Evolutionary conservation across 2,329 filamentous ascomycete genomes (phyloP).

Genomic region (Clonostachys rhizophaga): DNA sequence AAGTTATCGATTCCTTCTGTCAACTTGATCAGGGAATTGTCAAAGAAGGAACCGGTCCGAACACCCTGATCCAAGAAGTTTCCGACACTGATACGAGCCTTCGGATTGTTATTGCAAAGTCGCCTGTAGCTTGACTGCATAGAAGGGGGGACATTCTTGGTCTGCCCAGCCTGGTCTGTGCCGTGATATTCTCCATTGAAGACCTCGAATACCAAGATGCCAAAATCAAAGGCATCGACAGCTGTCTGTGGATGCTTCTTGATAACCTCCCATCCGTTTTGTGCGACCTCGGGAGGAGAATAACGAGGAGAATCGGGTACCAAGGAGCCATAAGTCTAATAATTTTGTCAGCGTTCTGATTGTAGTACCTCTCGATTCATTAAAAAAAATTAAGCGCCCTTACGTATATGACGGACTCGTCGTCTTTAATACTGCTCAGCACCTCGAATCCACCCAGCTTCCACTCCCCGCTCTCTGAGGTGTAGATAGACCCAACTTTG

Average conservation of each 20-base stretch:
- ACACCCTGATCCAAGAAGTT: constrained; percentile 89
- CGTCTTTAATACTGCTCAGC: constrained; percentile 91
- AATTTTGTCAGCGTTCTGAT: too few species aligned
- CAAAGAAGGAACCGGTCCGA: constrained; percentile 81
- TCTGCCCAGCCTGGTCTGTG: constrained; percentile 76
- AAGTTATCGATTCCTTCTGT: constrained; percentile 91
- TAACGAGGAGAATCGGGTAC: constrained; percentile 83
- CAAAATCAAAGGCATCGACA: constrained; percentile 84
- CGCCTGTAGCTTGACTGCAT: constrained; percentile 94
- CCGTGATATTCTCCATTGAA: constrained; percentile 83
- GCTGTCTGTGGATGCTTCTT: constrained; percentile 78
- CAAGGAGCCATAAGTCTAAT: constrained; percentile 76
- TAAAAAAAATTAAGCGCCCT: constrained; percentile 3
- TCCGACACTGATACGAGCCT: constrained; percentile 75
- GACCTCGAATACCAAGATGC: constrained; percentile 79
- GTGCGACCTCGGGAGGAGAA: constrained; percentile 79
- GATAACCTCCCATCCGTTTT: constrained; percentile 85
- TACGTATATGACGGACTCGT: constrained; percentile 88
- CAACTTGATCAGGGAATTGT: constrained; percentile 86
- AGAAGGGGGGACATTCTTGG: constrained; percentile 76
- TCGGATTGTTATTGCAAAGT: constrained; percentile 83
- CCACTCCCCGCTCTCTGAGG: constrained; percentile 96
- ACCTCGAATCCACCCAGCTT: constrained; percentile 93
- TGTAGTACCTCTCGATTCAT: not conserved
- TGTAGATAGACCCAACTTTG: constrained; percentile 82